These are phyloP conservation scores for Pisolithus albus DNA, from an alignment of 768 basidiomycete genomes.

Conservation along the genomic window DNA sequence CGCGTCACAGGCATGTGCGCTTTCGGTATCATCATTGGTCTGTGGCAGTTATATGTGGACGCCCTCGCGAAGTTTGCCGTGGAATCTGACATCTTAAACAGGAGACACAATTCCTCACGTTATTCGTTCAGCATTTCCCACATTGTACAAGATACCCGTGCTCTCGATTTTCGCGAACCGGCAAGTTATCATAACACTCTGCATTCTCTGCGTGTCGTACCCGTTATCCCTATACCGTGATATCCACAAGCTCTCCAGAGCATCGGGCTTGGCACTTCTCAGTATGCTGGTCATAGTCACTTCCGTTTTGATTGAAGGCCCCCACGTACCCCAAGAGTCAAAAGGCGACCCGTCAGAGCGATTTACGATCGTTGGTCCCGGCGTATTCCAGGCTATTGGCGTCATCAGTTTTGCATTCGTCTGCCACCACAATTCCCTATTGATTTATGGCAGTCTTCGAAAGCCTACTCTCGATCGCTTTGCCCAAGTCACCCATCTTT, in stretches of 20 bases:
- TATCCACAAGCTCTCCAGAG: constrained; percentile 93
- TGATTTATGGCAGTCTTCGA: constrained; percentile 90
- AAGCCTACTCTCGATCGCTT: constrained; percentile 95
- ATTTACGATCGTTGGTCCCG: constrained; percentile 69
- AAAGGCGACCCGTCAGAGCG: constrained; percentile 72
- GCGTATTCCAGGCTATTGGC: constrained; percentile 91
- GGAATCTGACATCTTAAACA: constrained; percentile 14
- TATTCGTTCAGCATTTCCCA: constrained; percentile 79
- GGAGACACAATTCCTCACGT: constrained; percentile 97
- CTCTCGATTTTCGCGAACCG: constrained; percentile 77
- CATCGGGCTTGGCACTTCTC: constrained; percentile 82
- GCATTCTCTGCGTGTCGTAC: constrained; percentile 85
- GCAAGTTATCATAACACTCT: constrained; percentile 81
- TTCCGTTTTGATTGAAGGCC: constrained; percentile 79
- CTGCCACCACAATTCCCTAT: constrained; percentile 94
- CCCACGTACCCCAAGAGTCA: constrained; percentile 61
- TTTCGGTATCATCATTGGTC: constrained; percentile 90
- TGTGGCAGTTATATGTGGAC: neutral
- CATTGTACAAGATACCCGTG: constrained; percentile 56
- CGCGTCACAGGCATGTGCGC: constrained; percentile 82
- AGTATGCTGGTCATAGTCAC: constrained; percentile 93
- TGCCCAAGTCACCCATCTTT: constrained; percentile 86
- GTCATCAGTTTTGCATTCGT: constrained; percentile 97
- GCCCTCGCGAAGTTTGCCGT: neutral
- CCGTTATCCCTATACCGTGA: constrained; percentile 94